These are phyloP conservation scores for Beauveria sp. DNA, from an alignment of 2,329 filamentous ascomycete genomes.

Conservation along the genomic window DNA sequence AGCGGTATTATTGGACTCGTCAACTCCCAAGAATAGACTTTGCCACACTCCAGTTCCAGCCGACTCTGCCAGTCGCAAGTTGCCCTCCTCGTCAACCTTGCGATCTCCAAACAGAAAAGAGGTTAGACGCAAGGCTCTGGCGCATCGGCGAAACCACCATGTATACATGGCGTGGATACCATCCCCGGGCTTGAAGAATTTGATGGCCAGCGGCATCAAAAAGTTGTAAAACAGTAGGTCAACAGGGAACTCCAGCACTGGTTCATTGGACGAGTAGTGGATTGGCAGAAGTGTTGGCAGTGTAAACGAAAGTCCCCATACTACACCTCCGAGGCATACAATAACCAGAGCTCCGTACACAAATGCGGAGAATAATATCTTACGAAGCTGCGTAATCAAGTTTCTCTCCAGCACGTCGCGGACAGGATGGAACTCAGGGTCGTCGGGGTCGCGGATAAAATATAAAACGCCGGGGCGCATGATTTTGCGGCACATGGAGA, in stretches of 20 bases:
- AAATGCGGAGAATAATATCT: constrained; percentile 91
- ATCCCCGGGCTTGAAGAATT: constrained; percentile 77
- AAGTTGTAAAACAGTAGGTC: constrained; percentile 97
- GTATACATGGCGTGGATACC: constrained; percentile 78
- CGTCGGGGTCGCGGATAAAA: constrained; percentile 96
- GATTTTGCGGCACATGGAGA: constrained; percentile 98
- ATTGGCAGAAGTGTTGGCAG: constrained; percentile 74
- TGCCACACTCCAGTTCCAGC: constrained; percentile 30
- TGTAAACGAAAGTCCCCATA: constrained; percentile 74
- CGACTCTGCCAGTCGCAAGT: constrained; percentile 39
- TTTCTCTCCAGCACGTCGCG: constrained; percentile 92
- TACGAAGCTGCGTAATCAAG: constrained; percentile 84
- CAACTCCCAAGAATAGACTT: constrained; percentile 39
- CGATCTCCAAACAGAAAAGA: constrained; percentile 91
- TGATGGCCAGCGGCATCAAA: constrained; percentile 79
- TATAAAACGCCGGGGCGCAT: constrained; percentile 93
- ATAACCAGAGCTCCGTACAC: constrained; percentile 93
- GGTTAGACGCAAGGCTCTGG: constrained; percentile 69
- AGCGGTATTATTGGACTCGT: constrained; percentile 33
- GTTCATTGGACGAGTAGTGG: constrained; percentile 87
- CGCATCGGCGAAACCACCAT: constrained; percentile 94
- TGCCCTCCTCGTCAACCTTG: constrained; percentile 72
- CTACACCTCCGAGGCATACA: constrained; percentile 86
- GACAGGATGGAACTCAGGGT: constrained; percentile 96
- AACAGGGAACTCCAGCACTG: constrained; percentile 87